A percentile compares a stretch with the other conserved stretches of the same genome.
phyloP scores from a whole-genome alignment of 2,329 filamentous ascomycete genomes.

The Daldinia sp. region DNA sequence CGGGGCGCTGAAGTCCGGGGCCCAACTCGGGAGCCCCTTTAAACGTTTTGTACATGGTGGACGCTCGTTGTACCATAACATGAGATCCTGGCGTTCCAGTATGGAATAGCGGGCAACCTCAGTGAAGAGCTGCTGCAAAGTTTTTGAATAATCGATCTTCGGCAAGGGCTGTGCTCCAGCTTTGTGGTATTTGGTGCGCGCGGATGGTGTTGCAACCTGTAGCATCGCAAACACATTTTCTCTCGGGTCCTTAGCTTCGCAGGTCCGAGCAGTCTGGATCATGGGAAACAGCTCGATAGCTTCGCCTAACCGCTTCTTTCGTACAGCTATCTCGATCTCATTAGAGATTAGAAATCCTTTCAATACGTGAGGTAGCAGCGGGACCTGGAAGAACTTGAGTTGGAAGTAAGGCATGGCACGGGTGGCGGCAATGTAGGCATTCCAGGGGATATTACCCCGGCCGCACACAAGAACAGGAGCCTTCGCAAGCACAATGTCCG shows the following conservation, averaged over 20 bases:
- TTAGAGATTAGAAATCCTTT: conserved; percentile 31
- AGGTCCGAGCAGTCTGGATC: conserved; percentile 44
- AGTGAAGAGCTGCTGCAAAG: conserved; percentile 38
- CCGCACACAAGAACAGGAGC: conserved; percentile 40
- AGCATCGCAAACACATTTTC: conserved; percentile 45
- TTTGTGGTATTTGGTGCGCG: conserved; percentile 28
- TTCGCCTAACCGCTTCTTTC: conserved; percentile 36
- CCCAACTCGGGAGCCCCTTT: conserved; percentile 44
- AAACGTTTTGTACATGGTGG: conserved; percentile 37
- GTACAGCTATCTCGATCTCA: conserved; percentile 41
- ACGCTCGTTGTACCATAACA: conserved; percentile 41
- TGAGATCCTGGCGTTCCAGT: conserved; percentile 44
- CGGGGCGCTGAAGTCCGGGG: conserved; percentile 41
- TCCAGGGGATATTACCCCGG: conserved; percentile 43
- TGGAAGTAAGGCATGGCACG: conserved; percentile 40
- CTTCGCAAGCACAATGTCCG: conserved; percentile 42
- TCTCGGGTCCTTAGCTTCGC: conserved; percentile 36
- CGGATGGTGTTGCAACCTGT: conserved; percentile 40
- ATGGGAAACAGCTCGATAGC: conserved; percentile 45
- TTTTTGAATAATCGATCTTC: conserved; percentile 42
- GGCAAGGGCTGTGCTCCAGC: conserved; percentile 42
- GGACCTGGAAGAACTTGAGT: conserved; percentile 39
- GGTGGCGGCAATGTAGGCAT: conserved; percentile 37
- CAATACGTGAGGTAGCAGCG: conserved; percentile 33
- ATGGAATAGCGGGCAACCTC: conserved; percentile 43